Conservation (phyloP, 2,329 filamentous ascomycete genomes). For the Akanthomyces muscarius region DNA sequence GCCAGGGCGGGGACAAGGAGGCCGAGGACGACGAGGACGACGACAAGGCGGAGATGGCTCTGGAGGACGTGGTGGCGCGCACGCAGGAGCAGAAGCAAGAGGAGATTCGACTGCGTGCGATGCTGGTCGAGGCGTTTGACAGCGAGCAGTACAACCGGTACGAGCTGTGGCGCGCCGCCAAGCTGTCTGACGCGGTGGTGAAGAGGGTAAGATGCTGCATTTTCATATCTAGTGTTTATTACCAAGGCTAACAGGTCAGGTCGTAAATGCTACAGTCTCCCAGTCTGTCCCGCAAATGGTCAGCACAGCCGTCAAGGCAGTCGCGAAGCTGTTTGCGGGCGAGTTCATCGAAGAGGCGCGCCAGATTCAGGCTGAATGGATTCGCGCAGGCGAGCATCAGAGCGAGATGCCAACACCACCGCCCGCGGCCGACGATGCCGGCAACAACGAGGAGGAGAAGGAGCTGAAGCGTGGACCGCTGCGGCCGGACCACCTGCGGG, state of each 20-base stretch:
- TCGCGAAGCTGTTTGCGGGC: constrained; percentile 73
- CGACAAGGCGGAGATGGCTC: constrained; percentile 51
- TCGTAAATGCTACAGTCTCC: constrained; percentile 76
- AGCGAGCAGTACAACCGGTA: constrained; percentile 65
- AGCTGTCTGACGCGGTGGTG: constrained; percentile 64
- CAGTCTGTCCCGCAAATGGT: constrained; percentile 73
- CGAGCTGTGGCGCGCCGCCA: constrained; percentile 65
- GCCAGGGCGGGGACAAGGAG: constrained; percentile 42
- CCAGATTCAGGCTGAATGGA: constrained; percentile 68
- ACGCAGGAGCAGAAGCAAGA: constrained; percentile 66
- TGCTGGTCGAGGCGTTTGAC: constrained; percentile 63
- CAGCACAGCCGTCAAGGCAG: constrained; percentile 69
- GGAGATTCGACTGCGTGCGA: constrained; percentile 52
- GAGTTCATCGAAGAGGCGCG: constrained; percentile 71
- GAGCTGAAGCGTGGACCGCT: constrained; percentile 51
- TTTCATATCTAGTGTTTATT: background rate
- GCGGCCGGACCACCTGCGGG: constrained; percentile 69
- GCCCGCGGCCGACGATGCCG: constrained; percentile 22
- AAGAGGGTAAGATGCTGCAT: constrained; percentile 50
- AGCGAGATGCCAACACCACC: constrained; percentile 46
- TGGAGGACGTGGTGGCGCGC: constrained; percentile 55
- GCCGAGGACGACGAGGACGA: constrained; percentile 54
- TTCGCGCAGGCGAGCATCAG: constrained; percentile 55
- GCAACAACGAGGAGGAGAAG: constrained; percentile 19
- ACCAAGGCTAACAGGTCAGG: constrained; percentile 33